These are phyloP conservation scores for Saraca asoca DNA, from an alignment of 331 rosid genomes.

Conservation along the genomic window DNA sequence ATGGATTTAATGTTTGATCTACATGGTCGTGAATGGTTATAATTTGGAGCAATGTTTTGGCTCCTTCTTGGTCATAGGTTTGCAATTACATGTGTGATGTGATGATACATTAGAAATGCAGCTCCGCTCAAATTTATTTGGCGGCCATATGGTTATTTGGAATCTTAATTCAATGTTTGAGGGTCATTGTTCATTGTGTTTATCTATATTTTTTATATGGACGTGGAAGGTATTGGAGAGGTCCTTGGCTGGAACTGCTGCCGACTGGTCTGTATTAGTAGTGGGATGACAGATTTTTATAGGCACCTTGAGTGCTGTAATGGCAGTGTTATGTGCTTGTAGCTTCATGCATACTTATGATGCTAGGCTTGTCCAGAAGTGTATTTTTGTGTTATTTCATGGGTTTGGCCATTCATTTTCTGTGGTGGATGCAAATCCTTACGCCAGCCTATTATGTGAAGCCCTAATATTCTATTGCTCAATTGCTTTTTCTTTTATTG, in stretches of 20 bases:
- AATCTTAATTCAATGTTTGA: constrained; percentile 26
- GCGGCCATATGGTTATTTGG: constrained; percentile 26
- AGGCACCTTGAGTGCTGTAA: not conserved
- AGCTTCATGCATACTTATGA: constrained; percentile 6
- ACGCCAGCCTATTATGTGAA: not conserved
- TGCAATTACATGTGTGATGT: constrained; percentile 12
- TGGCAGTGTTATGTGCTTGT: not conserved
- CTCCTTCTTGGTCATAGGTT: constrained; percentile 16
- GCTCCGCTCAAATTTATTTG: constrained; percentile 22
- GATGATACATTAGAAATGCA: constrained; percentile 20
- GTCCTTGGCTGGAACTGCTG: constrained; percentile 26
- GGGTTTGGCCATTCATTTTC: not conserved
- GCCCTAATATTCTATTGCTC: not conserved
- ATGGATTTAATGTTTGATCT: constrained; percentile 28
- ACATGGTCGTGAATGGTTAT: constrained; percentile 32
- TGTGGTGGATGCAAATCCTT: not conserved
- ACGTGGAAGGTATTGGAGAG: constrained; percentile 19
- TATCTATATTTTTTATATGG: not conserved
- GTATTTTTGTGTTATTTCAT: not conserved
- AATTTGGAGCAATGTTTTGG: constrained; percentile 26
- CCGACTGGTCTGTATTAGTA: constrained; percentile 8
- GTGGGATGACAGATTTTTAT: not conserved
- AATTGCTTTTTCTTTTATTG: not conserved
- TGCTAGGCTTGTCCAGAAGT: not conserved
- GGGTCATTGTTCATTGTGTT: constrained; percentile 2